Evolutionary conservation across 1,284 basidiomycete genomes (phyloP).

Genomic region (Pseudozyma flocculosa): DNA sequence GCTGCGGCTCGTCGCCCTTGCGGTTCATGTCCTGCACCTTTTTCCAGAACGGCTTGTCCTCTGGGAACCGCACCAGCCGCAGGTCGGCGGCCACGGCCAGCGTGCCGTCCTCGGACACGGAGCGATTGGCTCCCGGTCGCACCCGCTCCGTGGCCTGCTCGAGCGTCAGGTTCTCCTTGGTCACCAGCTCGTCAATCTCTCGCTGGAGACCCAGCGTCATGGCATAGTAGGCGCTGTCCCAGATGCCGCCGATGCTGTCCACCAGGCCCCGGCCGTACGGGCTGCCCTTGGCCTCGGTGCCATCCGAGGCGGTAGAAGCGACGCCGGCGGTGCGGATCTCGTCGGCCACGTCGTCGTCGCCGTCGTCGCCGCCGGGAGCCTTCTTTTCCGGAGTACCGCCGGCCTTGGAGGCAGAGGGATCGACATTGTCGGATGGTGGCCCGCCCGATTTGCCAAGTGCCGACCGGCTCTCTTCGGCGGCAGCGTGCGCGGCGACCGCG

Average conservation of each 20-base stretch:
- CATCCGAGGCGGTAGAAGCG: too few species aligned
- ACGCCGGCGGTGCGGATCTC: too few species aligned
- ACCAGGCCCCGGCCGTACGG: constrained; percentile 59
- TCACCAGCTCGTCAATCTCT: constrained; percentile 29
- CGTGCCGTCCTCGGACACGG: constrained; percentile 20
- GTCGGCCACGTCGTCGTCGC: too few species aligned
- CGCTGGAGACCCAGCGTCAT: constrained; percentile 27
- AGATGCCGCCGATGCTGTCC: constrained; percentile 59
- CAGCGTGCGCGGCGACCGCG: constrained; percentile 30
- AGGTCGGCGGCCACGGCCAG: constrained; percentile 36
- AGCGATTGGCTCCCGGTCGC: constrained; percentile 24
- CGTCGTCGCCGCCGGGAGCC: too few species aligned
- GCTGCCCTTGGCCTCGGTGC: constrained; percentile 10
- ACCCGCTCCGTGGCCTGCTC: constrained; percentile 34
- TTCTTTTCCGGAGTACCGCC: too few species aligned
- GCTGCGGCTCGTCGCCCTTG: constrained; percentile 38
- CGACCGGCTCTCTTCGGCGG: constrained; percentile 12
- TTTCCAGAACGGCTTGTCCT: constrained; percentile 41
- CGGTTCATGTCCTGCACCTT: constrained; percentile 35
- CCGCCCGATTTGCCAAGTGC: too few species aligned
- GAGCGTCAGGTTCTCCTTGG: constrained; percentile 29
- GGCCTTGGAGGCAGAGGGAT: too few species aligned
- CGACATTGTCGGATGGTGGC: too few species aligned
- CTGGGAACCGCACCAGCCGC: constrained; percentile 43
- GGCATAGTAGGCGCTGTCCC: constrained; percentile 58